Evolutionary conservation across 495 filamentous ascomycete species (phyloP).

Genomic region (Neurospora cerealis): DNA sequence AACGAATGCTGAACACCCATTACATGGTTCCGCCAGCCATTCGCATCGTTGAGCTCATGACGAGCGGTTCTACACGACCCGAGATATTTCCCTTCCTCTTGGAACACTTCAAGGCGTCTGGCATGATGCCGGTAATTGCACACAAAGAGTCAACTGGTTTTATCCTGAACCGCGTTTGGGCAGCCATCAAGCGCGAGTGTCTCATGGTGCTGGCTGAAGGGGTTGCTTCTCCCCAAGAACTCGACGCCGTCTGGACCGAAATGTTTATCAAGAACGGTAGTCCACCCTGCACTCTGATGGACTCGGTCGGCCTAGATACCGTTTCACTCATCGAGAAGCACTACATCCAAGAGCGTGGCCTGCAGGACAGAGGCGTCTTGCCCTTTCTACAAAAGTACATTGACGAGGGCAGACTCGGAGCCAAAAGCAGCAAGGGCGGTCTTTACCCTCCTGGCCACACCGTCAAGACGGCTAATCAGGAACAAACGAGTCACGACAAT

Average conservation of each 20-base stretch:
- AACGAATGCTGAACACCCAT: conserved; percentile 35
- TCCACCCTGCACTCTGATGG: conserved; percentile 17
- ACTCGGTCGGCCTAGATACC: conserved; percentile 41
- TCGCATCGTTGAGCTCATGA: conserved; percentile 41
- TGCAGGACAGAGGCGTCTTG: conserved; percentile 21
- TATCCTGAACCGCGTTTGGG: conserved; percentile 45
- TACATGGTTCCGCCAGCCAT: conserved; percentile 39
- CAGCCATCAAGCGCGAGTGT: conserved; percentile 43
- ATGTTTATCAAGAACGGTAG: conserved; percentile 20
- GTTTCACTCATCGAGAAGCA: conserved; percentile 32
- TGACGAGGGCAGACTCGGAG: conserved; percentile 26
- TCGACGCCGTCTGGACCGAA: conserved; percentile 36
- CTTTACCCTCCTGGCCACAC: conserved; percentile 16
- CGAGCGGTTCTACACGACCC: conserved; percentile 29
- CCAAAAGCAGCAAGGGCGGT: conserved; percentile 19
- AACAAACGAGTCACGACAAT: conserved; percentile 10
- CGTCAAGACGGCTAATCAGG: conserved; percentile 10
- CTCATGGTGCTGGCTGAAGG: conserved; percentile 41
- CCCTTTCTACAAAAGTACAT: conserved; percentile 33
- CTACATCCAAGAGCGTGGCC: conserved; percentile 34
- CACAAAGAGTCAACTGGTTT: conserved; percentile 38
- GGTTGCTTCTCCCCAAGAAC: conserved; percentile 35
- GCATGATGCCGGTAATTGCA: conserved; percentile 25
- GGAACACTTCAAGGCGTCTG: conserved; percentile 24
- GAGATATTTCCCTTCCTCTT: conserved; percentile 28